phyloP scores from a whole-genome alignment of 371 early-diverging fungal species.

The Lichtheimia corymbifera region DNA sequence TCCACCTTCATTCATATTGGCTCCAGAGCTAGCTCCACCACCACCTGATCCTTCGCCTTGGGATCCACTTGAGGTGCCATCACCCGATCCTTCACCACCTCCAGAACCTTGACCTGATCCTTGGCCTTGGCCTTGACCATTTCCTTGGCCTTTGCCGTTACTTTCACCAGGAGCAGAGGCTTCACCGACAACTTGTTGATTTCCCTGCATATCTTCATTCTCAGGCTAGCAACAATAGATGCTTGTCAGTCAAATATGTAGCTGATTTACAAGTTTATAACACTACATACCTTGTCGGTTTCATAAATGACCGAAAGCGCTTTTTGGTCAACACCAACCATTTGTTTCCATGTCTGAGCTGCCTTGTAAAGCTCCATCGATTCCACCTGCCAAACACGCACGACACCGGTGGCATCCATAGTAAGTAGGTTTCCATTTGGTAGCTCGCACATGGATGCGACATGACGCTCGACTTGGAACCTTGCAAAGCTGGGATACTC shows the following conservation, averaged over 20 bases:
- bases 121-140: constrained; percentile 32
- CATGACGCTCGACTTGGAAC: constrained; percentile 53
- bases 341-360: constrained; percentile 72
- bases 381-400: constrained; percentile 72
- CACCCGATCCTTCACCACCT: constrained; percentile 41
- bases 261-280: constrained; percentile 3
- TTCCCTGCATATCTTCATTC: neutral
- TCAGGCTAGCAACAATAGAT: neutral
- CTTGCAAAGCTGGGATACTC: constrained; percentile 47
- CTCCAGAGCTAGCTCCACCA: constrained; percentile 46
- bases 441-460: constrained; percentile 65
- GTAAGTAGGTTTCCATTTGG: constrained; percentile 67
- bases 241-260: neutral
- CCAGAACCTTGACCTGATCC: constrained; percentile 22
- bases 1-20: constrained; percentile 58
- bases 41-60: constrained; percentile 33
- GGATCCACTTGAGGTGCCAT: constrained; percentile 29
- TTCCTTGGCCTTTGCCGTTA: constrained; percentile 29
- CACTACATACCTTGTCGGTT: constrained; percentile 43
- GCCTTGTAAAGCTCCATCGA: constrained; percentile 57
- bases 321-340: constrained; percentile 73
- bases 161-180: constrained; percentile 33
- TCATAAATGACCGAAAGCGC: constrained; percentile 67
- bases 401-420: constrained; percentile 66
- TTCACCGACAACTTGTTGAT: constrained; percentile 30